These are phyloP conservation scores for Rhizophagus sp. DNA, from an alignment of 192 early-diverging fungal species.

Conservation along the genomic window DNA sequence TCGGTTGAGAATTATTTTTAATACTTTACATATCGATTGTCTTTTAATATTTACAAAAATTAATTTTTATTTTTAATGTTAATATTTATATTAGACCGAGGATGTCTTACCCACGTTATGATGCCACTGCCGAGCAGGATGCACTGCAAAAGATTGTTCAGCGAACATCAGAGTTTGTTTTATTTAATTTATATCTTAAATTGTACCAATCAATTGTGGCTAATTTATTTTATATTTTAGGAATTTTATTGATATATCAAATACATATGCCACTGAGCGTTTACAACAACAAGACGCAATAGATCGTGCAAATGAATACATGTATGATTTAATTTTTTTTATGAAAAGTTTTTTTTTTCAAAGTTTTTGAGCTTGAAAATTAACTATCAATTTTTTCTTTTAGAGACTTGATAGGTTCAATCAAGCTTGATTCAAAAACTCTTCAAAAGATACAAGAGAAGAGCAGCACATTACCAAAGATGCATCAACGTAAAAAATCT, in stretches of 20 bases:
- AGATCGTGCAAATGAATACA: slow-evolving; percentile 31
- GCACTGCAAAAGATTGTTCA: slow-evolving; percentile 23
- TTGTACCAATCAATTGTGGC: not conserved
- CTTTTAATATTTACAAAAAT: not conserved
- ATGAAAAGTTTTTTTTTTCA: not conserved
- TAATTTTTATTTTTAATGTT: not conserved
- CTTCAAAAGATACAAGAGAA: slow-evolving; percentile 25
- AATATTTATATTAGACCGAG: not conserved
- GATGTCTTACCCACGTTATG: slow-evolving; percentile 4
- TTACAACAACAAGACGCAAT: slow-evolving; percentile 31
- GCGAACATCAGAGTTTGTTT: slow-evolving; percentile 20
- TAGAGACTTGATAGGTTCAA: slow-evolving; percentile 14
- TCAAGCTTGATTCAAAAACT: slow-evolving; percentile 14
- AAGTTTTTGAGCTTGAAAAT: not conserved
- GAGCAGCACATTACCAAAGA: slow-evolving; percentile 15
- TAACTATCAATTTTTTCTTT: not conserved
- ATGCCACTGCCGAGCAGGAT: slow-evolving; percentile 8
- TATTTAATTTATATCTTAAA: not conserved
- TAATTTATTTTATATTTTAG: not conserved
- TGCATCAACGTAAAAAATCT: not conserved
- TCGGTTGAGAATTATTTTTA: not conserved
- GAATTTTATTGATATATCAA: slow-evolving; percentile 30
- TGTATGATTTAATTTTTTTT: slow-evolving; percentile 6
- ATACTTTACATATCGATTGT: not conserved
- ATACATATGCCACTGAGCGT: slow-evolving; percentile 8